Evolutionary conservation across 179 eudicot species (phyloP).

Genomic region (Camellia oleifera): DNA sequence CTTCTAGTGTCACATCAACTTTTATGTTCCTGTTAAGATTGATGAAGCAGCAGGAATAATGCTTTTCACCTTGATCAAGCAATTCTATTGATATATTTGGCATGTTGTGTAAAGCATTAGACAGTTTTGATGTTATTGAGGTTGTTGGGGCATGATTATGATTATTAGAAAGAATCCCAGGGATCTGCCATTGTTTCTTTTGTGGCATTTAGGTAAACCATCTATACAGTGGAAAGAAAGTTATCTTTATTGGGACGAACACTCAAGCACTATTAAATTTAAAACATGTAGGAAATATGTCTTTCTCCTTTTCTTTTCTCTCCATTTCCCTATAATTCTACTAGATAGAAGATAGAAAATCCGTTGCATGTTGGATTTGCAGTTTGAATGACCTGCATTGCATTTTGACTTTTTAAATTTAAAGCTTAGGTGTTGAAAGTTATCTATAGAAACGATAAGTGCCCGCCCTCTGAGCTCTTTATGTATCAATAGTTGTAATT

Average conservation of each 20-base stretch:
- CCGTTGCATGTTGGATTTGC: not conserved
- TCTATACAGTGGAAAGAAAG: too few species aligned
- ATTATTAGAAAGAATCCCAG: too few species aligned
- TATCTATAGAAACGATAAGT: too few species aligned
- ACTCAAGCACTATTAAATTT: too few species aligned
- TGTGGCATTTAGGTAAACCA: too few species aligned
- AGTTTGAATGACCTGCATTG: not conserved
- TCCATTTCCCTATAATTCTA: not conserved
- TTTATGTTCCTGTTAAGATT: not conserved
- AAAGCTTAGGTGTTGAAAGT: not conserved
- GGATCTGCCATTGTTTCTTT: too few species aligned
- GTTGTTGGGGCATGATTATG: too few species aligned
- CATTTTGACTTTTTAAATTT: not conserved
- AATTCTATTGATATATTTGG: not conserved
- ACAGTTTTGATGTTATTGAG: too few species aligned
- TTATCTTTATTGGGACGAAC: too few species aligned
- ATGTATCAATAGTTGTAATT: not conserved
- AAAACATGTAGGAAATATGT: too few species aligned
- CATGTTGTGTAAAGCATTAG: too few species aligned
- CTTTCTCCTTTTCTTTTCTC: too few species aligned
- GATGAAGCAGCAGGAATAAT: not conserved
- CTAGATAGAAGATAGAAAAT: not conserved
- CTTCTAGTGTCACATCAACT: not conserved
- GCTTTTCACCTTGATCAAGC: not conserved
- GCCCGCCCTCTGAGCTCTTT: not conserved